Base-by-base conservation (phyloP, 2,329 filamentous ascomycete genomes). In the Chalaropsis thielavioides region DNA sequence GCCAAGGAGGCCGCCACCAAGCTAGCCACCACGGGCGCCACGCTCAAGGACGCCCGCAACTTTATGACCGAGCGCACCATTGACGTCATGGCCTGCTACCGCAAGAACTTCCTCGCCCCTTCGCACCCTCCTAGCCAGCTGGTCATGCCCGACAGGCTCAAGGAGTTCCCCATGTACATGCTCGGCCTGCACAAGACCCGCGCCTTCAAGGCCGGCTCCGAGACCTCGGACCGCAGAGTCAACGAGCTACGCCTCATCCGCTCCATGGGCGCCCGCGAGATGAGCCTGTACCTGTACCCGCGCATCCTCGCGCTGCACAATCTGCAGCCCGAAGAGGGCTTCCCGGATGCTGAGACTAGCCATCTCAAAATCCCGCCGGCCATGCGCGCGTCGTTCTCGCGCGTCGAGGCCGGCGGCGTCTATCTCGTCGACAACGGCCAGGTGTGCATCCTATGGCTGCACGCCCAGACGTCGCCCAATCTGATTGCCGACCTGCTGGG, bases 381-480 rank as follows among this genome's bases (percentile, higher is more conserved):
- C 7, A 79, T 95, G 65, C 88, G 94, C 40, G 87, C 91, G 10
- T 92, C 89, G 0, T 99, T 95, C 75, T 84, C 87, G 11, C 85
- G 88, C 51, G 86, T 97, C 56, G 92, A 99, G 75, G 87, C 95
- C 64, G 94, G 94, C 35, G 94, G 94, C 40, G 94, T 88, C 0
- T 99, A 99, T 73, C 78, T 99, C 19, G 87, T 99, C 24, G 94
- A 99, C 74, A 96, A 97, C 71, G 94, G 94, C 4, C 94, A 99
- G 73, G 84, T 89, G 69, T 89, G 91, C 71, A 81, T 97, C 27
- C 78, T 99, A 17, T 99, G 94, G 94, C 80, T 97, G 69, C 94
- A 99, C 73, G 80, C 87, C 1, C 89, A 95, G 73, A 94, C 95
- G 19, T 96, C 91, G 22, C 92, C 92, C 1, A 95, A 96, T 72